Evolutionary conservation across 257 asterid genomes (phyloP), one percentile per base, ranked within the genome.

Genomic region (Plantago major): DNA sequence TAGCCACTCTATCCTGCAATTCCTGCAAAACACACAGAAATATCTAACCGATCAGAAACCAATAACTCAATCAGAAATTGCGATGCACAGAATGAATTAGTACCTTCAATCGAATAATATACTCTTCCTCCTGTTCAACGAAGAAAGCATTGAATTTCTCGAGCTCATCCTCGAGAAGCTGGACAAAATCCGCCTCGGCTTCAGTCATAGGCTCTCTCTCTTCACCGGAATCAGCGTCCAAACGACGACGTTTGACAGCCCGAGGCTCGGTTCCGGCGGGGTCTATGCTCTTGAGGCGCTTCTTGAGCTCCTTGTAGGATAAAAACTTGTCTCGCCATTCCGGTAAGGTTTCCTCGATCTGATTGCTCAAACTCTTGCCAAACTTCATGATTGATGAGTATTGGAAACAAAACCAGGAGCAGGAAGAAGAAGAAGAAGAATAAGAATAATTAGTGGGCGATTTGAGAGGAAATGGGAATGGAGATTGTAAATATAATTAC

Each of bases 251-350:
- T 84, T 89, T 89, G 64, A 10, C 40, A 7, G 84, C 66, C 69
- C 82, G 75, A 42, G 33, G 71, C 63, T 51, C 79, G 6, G 45
- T 50, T 37, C 14, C 42, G 30, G 69, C 28, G 4, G 84, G 89
- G 66, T 83, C 90, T 46, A 91, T 79, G 46, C 79, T 67, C 67
- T 88, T 91, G 60, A 91, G 85, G 58, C 76, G 78, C 68, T 88
- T 86, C 82, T 91, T 91, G 67, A 91, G 82, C 67, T 91, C 98
- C 82, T 91, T 91, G 74, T 91, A 91, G 3, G 94, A 81, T 63
- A 91, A 46, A 59, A 91, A 91, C 79, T 91, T 91, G 80, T 88
- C 98, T 53, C 94, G 73, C 98, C 98, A 91, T 68, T 88, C 96
- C 11, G 98, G 98, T 58, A 91, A 71, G 53, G 95, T 91, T 71